Conservation (phyloP, 352 stramenopile species). For the Globisporangium cystogenes region DNA sequence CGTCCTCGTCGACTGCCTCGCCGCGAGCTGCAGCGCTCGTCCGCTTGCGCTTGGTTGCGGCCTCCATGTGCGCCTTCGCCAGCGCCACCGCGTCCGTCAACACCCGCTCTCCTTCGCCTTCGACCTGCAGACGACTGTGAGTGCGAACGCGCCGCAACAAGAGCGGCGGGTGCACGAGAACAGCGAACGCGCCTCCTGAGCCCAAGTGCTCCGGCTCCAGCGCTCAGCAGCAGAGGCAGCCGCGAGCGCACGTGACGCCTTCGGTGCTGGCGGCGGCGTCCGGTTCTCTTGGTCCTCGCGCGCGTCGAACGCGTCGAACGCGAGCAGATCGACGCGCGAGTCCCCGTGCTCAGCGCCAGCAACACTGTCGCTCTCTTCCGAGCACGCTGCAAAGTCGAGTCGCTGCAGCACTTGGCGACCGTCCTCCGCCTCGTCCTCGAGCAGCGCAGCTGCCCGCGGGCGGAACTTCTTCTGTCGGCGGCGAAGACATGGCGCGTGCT, state of each 20-base stretch:
- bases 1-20: neutral
- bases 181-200: neutral
- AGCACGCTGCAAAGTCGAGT: conserved; percentile 12
- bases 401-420: conserved; percentile 8
- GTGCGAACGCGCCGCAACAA: too few species aligned
- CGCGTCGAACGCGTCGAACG: neutral
- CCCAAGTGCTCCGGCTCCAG: neutral
- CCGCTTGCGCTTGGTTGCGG: neutral
- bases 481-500: neutral
- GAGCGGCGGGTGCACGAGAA: too few species aligned
- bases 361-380: neutral
- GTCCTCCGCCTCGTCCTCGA: neutral
- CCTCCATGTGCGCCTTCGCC: conserved; percentile 1
- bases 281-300: neutral
- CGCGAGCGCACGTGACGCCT: neutral
- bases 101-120: neutral
- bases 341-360: neutral
- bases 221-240: neutral
- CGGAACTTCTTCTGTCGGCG: conserved; percentile 7
- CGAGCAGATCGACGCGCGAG: neutral
- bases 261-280: neutral
- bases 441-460: neutral
- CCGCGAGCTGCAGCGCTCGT: neutral
- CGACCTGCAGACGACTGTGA: neutral
- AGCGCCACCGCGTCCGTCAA: neutral